Base-by-base conservation (phyloP, 169 alveolate species). In the Plasmodium knowlesi region DNA sequence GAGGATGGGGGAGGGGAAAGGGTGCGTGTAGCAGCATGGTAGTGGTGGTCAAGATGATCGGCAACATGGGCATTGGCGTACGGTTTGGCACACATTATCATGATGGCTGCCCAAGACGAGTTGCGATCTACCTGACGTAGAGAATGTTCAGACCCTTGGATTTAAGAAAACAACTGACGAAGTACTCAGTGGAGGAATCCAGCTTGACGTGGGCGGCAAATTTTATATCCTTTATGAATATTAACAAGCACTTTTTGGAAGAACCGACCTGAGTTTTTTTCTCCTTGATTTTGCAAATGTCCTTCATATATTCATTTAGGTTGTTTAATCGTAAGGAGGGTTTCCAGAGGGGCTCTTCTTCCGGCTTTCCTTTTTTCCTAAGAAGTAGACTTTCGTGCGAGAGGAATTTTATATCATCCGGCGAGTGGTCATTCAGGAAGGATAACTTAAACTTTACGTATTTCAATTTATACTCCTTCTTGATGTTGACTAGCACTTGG, bases 371-470 rank as follows among this genome's bases (percentile, higher is more conserved):
- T 89, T 89, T 89, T 80, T 74, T 74, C 14, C 80, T 54, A 74
- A 85, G 80, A 28, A 79, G 82, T 32, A 89, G 88, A 80, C 88
- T 57, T 89, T 89, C 94, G 70, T 89, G 94, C 28, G 94, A 78
- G 41, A 89, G 61, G 81, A 89, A 89, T n/a, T 89, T 89, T 79
- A 89, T 89, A 70, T 89, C 94, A 80, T 89, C 94, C 9, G 94
- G 94, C 16, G 90, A 89, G 71, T 89, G 74, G 16, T 89, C 94
- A 89, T 61, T 89, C 72, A 57, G 73, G 50, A 89, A 89, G 73
- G 94, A 89, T 10, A 89, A 72, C 53, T 80, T 89, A 89, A 89
- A 89, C 30, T 89, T 89, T 34, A 89, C 22, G 81, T 89, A 89
- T 43, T 89, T 89, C 50, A 89, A 19, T 54, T 89, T 78, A 57